Evolutionary conservation across 2,329 filamentous ascomycete species (phyloP), one percentile per base, ranked within the genome.

Genomic region (Aureobasidium vineae): DNA sequence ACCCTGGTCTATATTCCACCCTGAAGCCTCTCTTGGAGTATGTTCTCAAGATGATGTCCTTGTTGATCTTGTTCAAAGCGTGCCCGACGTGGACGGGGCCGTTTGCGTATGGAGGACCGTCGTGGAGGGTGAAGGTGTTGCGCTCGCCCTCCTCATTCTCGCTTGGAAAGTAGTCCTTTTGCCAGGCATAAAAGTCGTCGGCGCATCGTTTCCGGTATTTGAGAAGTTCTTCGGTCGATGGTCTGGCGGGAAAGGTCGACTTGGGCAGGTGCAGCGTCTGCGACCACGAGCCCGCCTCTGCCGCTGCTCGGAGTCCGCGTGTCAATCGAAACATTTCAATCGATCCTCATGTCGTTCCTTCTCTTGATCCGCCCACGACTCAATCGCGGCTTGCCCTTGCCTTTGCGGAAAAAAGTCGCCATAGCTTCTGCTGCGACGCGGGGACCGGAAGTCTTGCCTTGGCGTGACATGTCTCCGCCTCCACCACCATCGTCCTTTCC

Each of bases 41-140:
- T 68, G 89, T 87, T 47, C 95, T 86, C 71, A 92, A 84, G 69
- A 96, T 91, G 73, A 98, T 90, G 78, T 99, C 95, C 81, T 99
- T 99, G 68, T 97, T 83, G 71, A 98, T 89, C 80, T 99, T 99
- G 79, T 99, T 99, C 75, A 99, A 81, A 41, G 95, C 92, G 81
- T 99, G 95, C 2, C 95, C 95, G 68, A 96, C 87, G 74, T 99
- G 95, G 11, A 99, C 84, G 52, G 85, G 85, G 16, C 95, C 95
- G 79, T 99, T 99, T 70, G 95, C 95, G 76, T 98, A 99, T 0
- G 95, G 95, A 0, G 95, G 95, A 0, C 95, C 95, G 86, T 99
- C 95, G 75, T 98, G 95, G 10, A 99, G 82, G 1, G 92, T 81
- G 70, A 98, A 99, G 0, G 84, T 82, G 50, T 85, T 78, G 41